Percentiles rank a stretch among this genome's conserved stretches.
Evolutionary conservation across 139 green algal genomes (phyloP).

Genomic region (Pleodorina starrii): DNA sequence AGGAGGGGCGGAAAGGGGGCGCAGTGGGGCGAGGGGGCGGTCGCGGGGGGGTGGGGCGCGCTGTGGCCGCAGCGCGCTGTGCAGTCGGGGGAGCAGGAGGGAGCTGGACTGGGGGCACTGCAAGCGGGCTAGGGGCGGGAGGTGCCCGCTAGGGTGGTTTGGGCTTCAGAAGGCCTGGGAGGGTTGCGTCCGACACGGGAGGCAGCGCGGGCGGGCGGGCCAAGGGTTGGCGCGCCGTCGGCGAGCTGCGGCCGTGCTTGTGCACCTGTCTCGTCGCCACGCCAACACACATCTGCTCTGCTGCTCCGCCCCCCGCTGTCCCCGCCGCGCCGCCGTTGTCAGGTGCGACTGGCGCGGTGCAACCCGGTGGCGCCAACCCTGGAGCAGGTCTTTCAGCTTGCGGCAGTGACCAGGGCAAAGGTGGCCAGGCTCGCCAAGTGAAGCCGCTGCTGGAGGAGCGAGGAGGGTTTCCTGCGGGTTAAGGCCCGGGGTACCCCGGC

Average conservation of each 20-base stretch:
- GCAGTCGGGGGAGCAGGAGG: too few relatives aligned
- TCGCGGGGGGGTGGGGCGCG: neutral
- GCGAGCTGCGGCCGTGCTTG: neutral
- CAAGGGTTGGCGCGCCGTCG: too few relatives aligned
- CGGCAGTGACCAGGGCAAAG: neutral
- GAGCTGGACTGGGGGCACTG: too few relatives aligned
- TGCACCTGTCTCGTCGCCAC: neutral
- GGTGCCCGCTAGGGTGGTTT: too few relatives aligned
- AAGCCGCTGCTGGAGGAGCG: too few relatives aligned
- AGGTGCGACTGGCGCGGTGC: conserved; percentile 20
- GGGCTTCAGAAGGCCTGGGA: neutral
- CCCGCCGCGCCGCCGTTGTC: neutral
- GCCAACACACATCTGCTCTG: neutral
- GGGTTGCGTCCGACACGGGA: too few relatives aligned
- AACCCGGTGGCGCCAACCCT: conserved; percentile 4
- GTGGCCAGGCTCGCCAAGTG: too few relatives aligned
- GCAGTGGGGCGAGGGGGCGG: too few relatives aligned
- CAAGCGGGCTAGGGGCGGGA: too few relatives aligned
- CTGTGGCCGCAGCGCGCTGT: neutral
- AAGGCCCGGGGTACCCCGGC: too few relatives aligned
- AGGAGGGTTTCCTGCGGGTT: too few relatives aligned
- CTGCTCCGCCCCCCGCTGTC: neutral
- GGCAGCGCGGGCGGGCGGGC: too few relatives aligned
- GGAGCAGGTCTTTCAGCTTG: conserved; percentile 20
- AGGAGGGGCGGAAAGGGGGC: neutral